A percentile compares a stretch with the other conserved stretches of the same genome.
These are phyloP conservation scores for Pseudogymnoascus sp. DNA, from an alignment of 2,329 filamentous ascomycete species.

Conservation along the genomic window DNA sequence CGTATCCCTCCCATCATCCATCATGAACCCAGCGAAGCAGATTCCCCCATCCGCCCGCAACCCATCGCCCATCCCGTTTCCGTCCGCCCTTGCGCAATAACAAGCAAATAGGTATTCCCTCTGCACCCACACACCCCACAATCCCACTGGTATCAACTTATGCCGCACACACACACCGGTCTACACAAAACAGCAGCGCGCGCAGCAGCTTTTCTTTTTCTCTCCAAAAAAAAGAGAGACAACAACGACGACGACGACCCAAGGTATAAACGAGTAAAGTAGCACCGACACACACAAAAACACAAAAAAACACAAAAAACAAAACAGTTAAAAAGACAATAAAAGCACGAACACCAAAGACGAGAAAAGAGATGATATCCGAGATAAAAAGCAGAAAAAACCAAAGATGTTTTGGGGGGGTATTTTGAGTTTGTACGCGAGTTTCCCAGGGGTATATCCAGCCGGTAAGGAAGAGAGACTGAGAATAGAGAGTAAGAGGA, in stretches of 20 bases:
- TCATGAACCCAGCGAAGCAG: background rate
- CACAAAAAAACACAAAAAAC: background rate
- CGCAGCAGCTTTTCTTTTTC: background rate
- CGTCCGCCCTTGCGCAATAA: background rate
- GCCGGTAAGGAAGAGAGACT: conserved; percentile 2
- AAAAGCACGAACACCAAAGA: background rate
- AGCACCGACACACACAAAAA: background rate
- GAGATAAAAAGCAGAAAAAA: background rate
- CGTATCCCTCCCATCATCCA: background rate
- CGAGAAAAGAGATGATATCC: conserved; percentile 3
- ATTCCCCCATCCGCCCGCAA: background rate
- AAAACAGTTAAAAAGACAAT: background rate
- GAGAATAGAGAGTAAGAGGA: conserved; percentile 1
- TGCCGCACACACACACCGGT: background rate
- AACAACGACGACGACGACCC: background rate
- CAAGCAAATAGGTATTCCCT: conserved; percentile 8
- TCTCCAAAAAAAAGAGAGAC: background rate
- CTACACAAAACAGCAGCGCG: background rate
- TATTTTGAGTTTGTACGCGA: conserved; percentile 7
- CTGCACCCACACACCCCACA: background rate
- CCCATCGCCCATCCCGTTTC: background rate
- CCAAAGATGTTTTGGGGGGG: background rate
- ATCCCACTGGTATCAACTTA: conserved; percentile 2
- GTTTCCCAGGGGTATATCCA: conserved; percentile 10
- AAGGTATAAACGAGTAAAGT: background rate